Percentiles rank a stretch among this genome's conserved stretches.
phyloP scores from a whole-genome alignment of 129 eudicot species.

The Sambucus nigra region DNA sequence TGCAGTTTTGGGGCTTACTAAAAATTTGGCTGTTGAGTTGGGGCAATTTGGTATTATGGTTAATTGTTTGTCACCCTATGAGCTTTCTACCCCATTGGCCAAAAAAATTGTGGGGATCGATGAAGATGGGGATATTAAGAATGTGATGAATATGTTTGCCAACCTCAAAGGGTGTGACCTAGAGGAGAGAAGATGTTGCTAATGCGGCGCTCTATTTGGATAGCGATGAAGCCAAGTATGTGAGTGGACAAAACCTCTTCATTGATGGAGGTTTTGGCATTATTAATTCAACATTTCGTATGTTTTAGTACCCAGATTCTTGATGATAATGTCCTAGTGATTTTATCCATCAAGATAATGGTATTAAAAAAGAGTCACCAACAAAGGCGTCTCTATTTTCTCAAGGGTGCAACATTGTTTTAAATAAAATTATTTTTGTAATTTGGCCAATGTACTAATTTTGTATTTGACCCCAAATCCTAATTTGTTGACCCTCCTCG shows the following conservation, averaged over 20 bases:
- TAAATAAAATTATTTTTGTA: too few relatives aligned
- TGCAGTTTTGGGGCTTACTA: conserved; percentile 26
- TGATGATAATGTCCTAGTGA: too few relatives aligned
- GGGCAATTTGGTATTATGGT: conserved; percentile 35
- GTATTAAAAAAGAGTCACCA: too few relatives aligned
- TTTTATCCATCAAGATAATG: too few relatives aligned
- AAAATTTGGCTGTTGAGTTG: conserved; percentile 23
- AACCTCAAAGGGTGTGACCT: conserved; percentile 21
- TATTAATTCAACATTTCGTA: background rate
- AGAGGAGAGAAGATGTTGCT: conserved; percentile 18
- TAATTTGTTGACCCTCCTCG: too few relatives aligned
- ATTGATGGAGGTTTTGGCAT: conserved; percentile 35
- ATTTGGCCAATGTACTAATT: too few relatives aligned
- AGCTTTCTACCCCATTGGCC: conserved; percentile 13
- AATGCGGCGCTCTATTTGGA: conserved; percentile 36
- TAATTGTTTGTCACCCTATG: conserved; percentile 32
- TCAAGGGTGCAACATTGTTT: too few relatives aligned
- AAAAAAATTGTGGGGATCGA: background rate
- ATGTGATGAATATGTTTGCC: conserved; percentile 1
- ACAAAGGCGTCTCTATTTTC: too few relatives aligned
- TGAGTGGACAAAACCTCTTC: conserved; percentile 35
- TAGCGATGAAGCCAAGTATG: conserved; percentile 32
- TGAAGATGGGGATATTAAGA: background rate
- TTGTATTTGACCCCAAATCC: too few relatives aligned
- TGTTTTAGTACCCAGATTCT: background rate